Percentiles rank a stretch among this genome's conserved stretches.
phyloP scores from a whole-genome alignment of 2,329 filamentous ascomycete species.

The Ceratocystis variospora region DNA sequence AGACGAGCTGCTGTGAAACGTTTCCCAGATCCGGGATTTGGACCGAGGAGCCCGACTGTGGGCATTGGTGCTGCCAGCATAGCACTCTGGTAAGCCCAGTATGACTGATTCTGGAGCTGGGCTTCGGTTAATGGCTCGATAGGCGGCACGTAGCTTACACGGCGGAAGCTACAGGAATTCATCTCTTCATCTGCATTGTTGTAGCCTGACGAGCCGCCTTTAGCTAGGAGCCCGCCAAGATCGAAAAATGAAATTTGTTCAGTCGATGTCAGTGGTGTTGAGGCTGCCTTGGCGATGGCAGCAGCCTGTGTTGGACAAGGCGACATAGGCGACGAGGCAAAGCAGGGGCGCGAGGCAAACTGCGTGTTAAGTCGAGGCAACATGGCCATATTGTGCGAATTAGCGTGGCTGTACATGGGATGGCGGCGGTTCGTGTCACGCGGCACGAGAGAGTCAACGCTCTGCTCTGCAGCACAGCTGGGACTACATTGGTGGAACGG shows the following conservation, averaged over 20 bases:
- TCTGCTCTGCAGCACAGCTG: constrained; percentile 28
- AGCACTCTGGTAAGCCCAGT: constrained; percentile 18
- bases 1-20: constrained; percentile 45
- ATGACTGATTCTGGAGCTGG: constrained; percentile 21
- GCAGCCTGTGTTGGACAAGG: constrained; percentile 8
- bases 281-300: constrained; percentile 14
- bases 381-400: constrained; percentile 22
- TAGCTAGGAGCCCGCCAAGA: constrained; percentile 60
- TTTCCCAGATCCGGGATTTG: constrained; percentile 35
- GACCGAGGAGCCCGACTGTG: constrained; percentile 26
- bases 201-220: constrained; percentile 26
- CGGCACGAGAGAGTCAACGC: constrained; percentile 33
- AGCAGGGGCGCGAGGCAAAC: constrained; percentile 24
- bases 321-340: constrained; percentile 24
- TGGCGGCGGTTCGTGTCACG: constrained; percentile 24
- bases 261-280: constrained; percentile 23
- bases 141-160: constrained; percentile 25
- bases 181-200: constrained; percentile 3
- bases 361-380: constrained; percentile 28
- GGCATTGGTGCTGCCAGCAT: constrained; percentile 26
- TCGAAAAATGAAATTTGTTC: constrained; percentile 65
- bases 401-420: constrained; percentile 9
- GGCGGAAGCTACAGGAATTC: constrained; percentile 25
- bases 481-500: constrained; percentile 27
- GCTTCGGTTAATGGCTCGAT: constrained; percentile 29